These are phyloP conservation scores for Debaryomyces sp. DNA, from an alignment of 1,139 yeast species.

Conservation along the genomic window DNA sequence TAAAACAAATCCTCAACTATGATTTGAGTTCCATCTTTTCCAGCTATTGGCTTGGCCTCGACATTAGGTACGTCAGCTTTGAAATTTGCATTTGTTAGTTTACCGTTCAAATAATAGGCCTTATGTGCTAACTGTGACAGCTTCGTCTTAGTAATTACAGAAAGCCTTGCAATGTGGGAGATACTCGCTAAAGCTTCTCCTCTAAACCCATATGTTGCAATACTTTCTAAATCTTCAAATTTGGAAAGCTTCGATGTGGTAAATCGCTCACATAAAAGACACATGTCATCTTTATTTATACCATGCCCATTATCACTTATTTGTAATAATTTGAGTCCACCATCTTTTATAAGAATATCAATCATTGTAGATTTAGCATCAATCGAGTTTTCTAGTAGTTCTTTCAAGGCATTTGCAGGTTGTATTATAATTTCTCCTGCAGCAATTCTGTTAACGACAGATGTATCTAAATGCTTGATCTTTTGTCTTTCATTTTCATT, in stretches of 20 bases:
- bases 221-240: constrained; percentile 52
- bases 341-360: constrained; percentile 55
- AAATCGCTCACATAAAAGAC: constrained; percentile 56
- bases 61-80: constrained; percentile 21
- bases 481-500: background rate
- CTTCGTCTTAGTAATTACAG: constrained; percentile 74
- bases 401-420: constrained; percentile 78
- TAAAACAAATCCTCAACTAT: constrained; percentile 87
- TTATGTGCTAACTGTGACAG: constrained; percentile 68
- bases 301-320: constrained; percentile 59
- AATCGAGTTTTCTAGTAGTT: constrained; percentile 56
- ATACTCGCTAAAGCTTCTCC: constrained; percentile 65
- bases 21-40: constrained; percentile 84
- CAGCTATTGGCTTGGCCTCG: constrained; percentile 79
- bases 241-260: constrained; percentile 55
- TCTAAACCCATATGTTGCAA: constrained; percentile 60
- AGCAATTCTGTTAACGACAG: constrained; percentile 88
- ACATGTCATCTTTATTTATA: constrained; percentile 46
- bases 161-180: constrained; percentile 64
- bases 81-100: constrained; percentile 44
- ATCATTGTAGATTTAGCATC: constrained; percentile 53
- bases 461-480: constrained; percentile 53
- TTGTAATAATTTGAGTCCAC: constrained; percentile 55
- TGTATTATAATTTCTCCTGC: constrained; percentile 97
- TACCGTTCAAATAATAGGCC: constrained; percentile 68